These are phyloP conservation scores for Cerioporus squamosus DNA, from an alignment of 1,284 basidiomycete genomes.

Conservation along the genomic window DNA sequence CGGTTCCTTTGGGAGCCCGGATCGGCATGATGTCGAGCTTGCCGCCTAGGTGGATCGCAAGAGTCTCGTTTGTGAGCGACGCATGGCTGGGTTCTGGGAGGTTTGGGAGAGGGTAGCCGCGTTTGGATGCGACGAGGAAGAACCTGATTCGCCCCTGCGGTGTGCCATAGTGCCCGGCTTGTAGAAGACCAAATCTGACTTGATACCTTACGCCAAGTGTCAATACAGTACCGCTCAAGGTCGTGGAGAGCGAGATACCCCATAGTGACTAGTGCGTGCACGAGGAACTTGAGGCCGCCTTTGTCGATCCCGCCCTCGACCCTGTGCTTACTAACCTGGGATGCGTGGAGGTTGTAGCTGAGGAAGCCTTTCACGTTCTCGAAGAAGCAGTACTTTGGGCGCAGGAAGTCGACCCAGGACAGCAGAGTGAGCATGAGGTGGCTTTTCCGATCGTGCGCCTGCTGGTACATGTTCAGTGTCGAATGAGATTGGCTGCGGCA, in stretches of 20 bases:
- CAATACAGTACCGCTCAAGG: neutral
- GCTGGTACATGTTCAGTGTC: slow-evolving; percentile 43
- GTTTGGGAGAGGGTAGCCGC: slow-evolving; percentile 55
- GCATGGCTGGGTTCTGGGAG: slow-evolving; percentile 75
- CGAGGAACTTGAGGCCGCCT: slow-evolving; percentile 72
- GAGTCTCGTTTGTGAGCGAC: slow-evolving; percentile 48
- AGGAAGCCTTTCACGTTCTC: slow-evolving; percentile 80
- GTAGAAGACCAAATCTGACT: slow-evolving; percentile 61
- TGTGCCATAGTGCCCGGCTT: slow-evolving; percentile 75
- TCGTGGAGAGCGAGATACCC: slow-evolving; percentile 36
- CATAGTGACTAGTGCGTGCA: slow-evolving; percentile 61
- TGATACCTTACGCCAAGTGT: slow-evolving; percentile 57
- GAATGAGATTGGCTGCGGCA: slow-evolving; percentile 43
- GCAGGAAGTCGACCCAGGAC: slow-evolving; percentile 65
- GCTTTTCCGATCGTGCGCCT: slow-evolving; percentile 42
- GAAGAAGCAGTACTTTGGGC: slow-evolving; percentile 64
- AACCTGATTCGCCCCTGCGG: slow-evolving; percentile 74
- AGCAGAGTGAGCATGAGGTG: slow-evolving; percentile 61
- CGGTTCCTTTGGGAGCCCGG: slow-evolving; percentile 48
- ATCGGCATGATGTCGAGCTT: slow-evolving; percentile 48
- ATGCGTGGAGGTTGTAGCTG: slow-evolving; percentile 55
- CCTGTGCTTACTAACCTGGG: slow-evolving; percentile 50
- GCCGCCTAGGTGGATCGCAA: slow-evolving; percentile 53
- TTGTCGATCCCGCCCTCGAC: slow-evolving; percentile 63
- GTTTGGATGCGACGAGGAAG: slow-evolving; percentile 66